A percentile compares a stretch with the other conserved stretches of the same genome.
These are phyloP conservation scores for Beauveria bassiana DNA, from an alignment of 2,329 filamentous ascomycete genomes.

Conservation along the genomic window DNA sequence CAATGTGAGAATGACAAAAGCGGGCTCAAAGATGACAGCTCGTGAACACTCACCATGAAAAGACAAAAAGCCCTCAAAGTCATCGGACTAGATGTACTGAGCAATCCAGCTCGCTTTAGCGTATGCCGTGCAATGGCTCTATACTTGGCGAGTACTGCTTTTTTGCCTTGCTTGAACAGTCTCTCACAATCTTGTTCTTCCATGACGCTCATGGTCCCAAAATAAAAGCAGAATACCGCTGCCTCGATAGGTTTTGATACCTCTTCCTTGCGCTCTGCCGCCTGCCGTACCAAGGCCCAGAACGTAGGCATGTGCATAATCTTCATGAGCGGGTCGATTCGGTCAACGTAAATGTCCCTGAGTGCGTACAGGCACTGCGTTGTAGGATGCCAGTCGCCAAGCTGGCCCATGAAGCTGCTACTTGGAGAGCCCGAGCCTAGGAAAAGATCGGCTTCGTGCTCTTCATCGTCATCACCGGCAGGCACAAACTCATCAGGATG, in stretches of 20 bases:
- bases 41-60: conserved; percentile 22
- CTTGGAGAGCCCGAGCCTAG: background rate
- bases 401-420: background rate
- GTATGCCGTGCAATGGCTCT: conserved; percentile 24
- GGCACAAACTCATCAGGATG: conserved; percentile 4
- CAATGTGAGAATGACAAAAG: background rate
- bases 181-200: conserved; percentile 19
- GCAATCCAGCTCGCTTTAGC: conserved; percentile 28
- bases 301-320: conserved; percentile 31
- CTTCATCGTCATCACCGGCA: background rate
- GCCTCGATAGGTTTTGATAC: conserved; percentile 31
- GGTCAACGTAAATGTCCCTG: conserved; percentile 22
- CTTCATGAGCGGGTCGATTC: conserved; percentile 32
- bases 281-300: background rate
- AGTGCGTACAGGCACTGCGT: conserved; percentile 1
- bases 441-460: background rate
- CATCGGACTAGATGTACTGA: conserved; percentile 27
- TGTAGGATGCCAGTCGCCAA: background rate
- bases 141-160: conserved; percentile 20
- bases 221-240: conserved; percentile 31
- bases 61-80: conserved; percentile 29
- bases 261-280: conserved; percentile 8
- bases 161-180: conserved; percentile 23
- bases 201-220: conserved; percentile 26
- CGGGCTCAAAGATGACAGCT: background rate